These are phyloP conservation scores for Naganishia albida DNA, from an alignment of 1,284 basidiomycete genomes.

Conservation along the genomic window DNA sequence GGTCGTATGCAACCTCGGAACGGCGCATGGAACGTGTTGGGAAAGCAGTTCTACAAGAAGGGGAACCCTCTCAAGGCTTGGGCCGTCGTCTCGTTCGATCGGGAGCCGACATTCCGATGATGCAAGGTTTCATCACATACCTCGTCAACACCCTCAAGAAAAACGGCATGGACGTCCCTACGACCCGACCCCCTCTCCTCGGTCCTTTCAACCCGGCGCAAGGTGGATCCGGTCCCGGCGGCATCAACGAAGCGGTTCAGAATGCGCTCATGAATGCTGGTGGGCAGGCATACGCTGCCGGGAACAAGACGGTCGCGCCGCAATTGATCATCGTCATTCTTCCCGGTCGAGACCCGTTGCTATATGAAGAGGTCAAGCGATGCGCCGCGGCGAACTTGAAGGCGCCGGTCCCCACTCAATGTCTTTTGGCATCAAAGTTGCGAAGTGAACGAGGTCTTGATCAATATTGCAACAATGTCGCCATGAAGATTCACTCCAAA, in stretches of 20 bases:
- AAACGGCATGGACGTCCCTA: conserved; percentile 42
- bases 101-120: conserved; percentile 38
- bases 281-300: conserved; percentile 43
- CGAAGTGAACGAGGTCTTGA: conserved; percentile 46
- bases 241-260: conserved; percentile 22
- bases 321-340: conserved; percentile 52
- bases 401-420: conserved; percentile 49
- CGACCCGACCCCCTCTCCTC: conserved; percentile 40
- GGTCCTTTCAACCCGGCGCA: conserved; percentile 42
- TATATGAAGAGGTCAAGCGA: conserved; percentile 57
- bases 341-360: conserved; percentile 43
- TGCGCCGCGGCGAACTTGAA: conserved; percentile 44
- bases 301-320: conserved; percentile 38
- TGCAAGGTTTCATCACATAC: conserved; percentile 43
- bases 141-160: conserved; percentile 37
- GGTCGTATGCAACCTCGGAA: conserved; percentile 37
- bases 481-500: conserved; percentile 56
- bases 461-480: conserved; percentile 53
- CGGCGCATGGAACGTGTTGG: conserved; percentile 43
- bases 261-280: conserved; percentile 19
- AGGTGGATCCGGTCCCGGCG: conserved; percentile 10
- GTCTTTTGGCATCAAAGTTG: conserved; percentile 50
- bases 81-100: conserved; percentile 49
- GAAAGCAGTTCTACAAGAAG: conserved; percentile 44
- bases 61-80: conserved; percentile 47